Percentiles rank a stretch among this genome's conserved stretches.
Evolutionary conservation across 805 yeast species (phyloP).

Genomic region (Spathaspora passalidarum): DNA sequence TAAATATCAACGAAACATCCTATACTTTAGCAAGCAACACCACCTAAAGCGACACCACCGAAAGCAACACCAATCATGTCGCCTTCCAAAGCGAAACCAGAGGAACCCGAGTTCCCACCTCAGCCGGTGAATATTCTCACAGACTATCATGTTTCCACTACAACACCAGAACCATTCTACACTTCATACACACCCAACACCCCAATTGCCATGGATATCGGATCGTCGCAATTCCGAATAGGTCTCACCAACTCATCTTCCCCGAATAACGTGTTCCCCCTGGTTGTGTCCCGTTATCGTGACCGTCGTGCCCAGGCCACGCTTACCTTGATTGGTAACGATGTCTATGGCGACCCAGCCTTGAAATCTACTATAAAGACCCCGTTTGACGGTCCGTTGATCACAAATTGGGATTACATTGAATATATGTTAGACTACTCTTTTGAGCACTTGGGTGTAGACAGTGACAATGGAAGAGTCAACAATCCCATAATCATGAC

Average conservation of each 20-base stretch:
- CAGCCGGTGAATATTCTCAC: slow-evolving; percentile 40
- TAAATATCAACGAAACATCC: neutral
- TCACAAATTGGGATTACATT: slow-evolving; percentile 90
- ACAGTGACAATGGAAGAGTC: slow-evolving; percentile 43
- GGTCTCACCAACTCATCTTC: slow-evolving; percentile 49
- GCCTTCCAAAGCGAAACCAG: slow-evolving; percentile 12
- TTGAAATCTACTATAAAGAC: slow-evolving; percentile 66
- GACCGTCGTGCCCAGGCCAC: slow-evolving; percentile 67
- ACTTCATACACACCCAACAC: slow-evolving; percentile 47
- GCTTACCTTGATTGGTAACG: slow-evolving; percentile 79
- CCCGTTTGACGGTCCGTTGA: slow-evolving; percentile 83
- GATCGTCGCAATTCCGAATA: slow-evolving; percentile 56
- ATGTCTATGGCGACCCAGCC: slow-evolving; percentile 66
- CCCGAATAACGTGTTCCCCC: slow-evolving; percentile 68
- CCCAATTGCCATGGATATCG: slow-evolving; percentile 90
- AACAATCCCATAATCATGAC: slow-evolving; percentile 79
- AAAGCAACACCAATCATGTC: slow-evolving; percentile 6
- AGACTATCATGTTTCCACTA: slow-evolving; percentile 36
- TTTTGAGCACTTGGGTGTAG: slow-evolving; percentile 73
- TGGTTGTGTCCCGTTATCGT: slow-evolving; percentile 67
- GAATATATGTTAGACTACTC: slow-evolving; percentile 83
- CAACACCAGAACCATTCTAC: slow-evolving; percentile 41
- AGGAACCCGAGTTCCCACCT: slow-evolving; percentile 31
- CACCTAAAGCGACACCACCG: too few relatives aligned
- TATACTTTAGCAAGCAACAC: too few relatives aligned